Percentiles rank a stretch among this genome's conserved stretches.
Evolutionary conservation across 1,284 basidiomycete species (phyloP).

Genomic region (Rhodotorula sp.): DNA sequence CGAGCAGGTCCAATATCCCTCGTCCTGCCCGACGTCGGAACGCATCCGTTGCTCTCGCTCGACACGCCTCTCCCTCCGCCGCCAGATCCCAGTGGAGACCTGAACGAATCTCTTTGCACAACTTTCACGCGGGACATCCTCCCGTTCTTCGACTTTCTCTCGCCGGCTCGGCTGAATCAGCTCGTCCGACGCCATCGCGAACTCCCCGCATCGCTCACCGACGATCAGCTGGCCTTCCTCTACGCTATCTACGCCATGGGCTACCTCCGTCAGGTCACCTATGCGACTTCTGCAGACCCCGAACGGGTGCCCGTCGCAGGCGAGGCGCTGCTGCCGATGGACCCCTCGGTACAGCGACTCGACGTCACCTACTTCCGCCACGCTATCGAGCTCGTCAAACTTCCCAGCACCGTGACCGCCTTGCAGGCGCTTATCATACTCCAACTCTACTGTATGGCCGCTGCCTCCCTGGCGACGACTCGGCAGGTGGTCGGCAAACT

Average conservation of each 20-base stretch:
- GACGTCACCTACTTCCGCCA: slow-evolving; percentile 16
- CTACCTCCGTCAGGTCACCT: background rate
- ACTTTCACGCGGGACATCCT: slow-evolving; percentile 13
- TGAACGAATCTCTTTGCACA: background rate
- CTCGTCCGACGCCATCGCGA: slow-evolving; percentile 8
- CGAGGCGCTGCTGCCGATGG: background rate
- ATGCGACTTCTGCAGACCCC: background rate
- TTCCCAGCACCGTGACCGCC: slow-evolving; percentile 2
- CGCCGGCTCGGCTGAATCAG: slow-evolving; percentile 1
- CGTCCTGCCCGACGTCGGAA: slow-evolving; percentile 7
- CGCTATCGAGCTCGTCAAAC: background rate
- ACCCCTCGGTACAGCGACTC: background rate
- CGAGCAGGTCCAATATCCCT: slow-evolving; percentile 10
- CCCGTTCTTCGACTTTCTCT: slow-evolving; percentile 12
- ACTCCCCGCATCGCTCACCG: slow-evolving; percentile 4
- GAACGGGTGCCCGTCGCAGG: background rate
- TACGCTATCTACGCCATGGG: slow-evolving; percentile 15
- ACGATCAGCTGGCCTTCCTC: slow-evolving; percentile 14
- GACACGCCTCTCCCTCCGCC: slow-evolving; percentile 1
- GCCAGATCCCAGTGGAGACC: background rate
- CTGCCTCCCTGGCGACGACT: background rate
- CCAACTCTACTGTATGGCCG: slow-evolving; percentile 11
- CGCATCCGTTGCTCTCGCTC: slow-evolving; percentile 5
- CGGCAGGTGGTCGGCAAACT: slow-evolving; percentile 5
- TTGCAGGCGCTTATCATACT: slow-evolving; percentile 11